These are phyloP conservation scores for Verticillium tricorpus DNA, from an alignment of 2,329 filamentous ascomycete genomes.

Conservation along the genomic window DNA sequence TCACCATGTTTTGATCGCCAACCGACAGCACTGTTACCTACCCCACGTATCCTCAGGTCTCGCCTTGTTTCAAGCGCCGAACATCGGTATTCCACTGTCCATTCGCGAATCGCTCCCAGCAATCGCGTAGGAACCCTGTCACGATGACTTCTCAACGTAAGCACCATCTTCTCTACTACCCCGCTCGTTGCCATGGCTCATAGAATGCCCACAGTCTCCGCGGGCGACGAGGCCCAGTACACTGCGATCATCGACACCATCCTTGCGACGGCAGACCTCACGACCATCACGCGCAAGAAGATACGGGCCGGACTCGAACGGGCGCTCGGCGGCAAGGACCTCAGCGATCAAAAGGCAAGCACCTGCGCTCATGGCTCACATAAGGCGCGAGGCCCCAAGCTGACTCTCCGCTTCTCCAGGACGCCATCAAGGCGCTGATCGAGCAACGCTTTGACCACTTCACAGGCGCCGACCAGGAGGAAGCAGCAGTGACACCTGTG, in stretches of 20 bases:
- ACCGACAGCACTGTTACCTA: not conserved
- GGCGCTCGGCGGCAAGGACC: constrained; percentile 50
- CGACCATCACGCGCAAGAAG: constrained; percentile 61
- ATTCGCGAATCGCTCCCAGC: not conserved
- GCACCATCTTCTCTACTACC: not conserved
- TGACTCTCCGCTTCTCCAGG: constrained; percentile 33
- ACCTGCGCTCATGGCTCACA: not conserved
- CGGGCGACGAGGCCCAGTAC: constrained; percentile 47
- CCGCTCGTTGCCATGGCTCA: not conserved
- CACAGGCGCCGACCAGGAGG: constrained; percentile 37
- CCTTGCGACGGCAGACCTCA: constrained; percentile 52
- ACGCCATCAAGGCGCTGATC: constrained; percentile 67
- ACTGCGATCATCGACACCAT: constrained; percentile 58
- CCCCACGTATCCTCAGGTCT: not conserved
- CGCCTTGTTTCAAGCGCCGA: not conserved
- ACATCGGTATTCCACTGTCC: not conserved
- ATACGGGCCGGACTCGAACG: constrained; percentile 53
- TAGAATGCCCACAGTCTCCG: constrained; percentile 33
- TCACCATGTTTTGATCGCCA: not conserved
- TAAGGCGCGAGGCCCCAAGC: not conserved
- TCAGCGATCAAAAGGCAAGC: constrained; percentile 54
- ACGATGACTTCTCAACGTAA: constrained; percentile 12
- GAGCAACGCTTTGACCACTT: constrained; percentile 70
- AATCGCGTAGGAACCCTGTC: not conserved
- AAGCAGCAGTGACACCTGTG: constrained; percentile 35